Evolutionary conservation across 495 filamentous ascomycete genomes (phyloP).

Genomic region (Cercophora newfieldiana): DNA sequence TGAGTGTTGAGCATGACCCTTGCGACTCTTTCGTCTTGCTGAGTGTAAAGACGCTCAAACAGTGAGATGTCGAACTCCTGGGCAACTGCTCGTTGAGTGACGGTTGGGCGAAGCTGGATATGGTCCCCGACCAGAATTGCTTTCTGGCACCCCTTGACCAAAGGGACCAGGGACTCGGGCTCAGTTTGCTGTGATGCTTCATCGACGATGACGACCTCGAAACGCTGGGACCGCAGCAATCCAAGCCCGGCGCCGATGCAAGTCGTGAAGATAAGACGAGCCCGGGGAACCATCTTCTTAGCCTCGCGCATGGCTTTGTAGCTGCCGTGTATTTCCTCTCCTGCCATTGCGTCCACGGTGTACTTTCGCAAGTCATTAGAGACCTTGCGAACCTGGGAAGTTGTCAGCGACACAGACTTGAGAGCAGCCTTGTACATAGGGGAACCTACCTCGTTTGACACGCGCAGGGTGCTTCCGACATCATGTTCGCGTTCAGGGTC

Average conservation of each 20-base stretch:
- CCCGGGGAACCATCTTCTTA: slow-evolving; percentile 42
- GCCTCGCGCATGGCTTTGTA: slow-evolving; percentile 39
- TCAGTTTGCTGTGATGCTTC: slow-evolving; percentile 57
- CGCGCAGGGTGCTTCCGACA: slow-evolving; percentile 31
- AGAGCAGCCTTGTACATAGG: background rate
- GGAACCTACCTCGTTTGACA: slow-evolving; percentile 36
- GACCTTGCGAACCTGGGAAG: slow-evolving; percentile 36
- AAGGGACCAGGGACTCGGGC: slow-evolving; percentile 47
- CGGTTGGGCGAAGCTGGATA: slow-evolving; percentile 53
- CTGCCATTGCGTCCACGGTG: slow-evolving; percentile 52
- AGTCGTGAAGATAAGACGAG: slow-evolving; percentile 49
- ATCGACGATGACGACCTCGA: slow-evolving; percentile 51
- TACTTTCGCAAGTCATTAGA: slow-evolving; percentile 41
- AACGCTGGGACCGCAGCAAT: slow-evolving; percentile 45
- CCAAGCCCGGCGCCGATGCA: slow-evolving; percentile 52
- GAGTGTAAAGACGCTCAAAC: slow-evolving; percentile 50
- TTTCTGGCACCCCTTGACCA: slow-evolving; percentile 50
- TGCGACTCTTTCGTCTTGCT: slow-evolving; percentile 15
- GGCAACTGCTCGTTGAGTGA: slow-evolving; percentile 38
- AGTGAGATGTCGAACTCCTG: slow-evolving; percentile 50
- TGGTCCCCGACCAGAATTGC: slow-evolving; percentile 55
- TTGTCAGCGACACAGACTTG: background rate
- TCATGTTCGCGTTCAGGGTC: slow-evolving; percentile 2
- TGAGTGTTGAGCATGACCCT: slow-evolving; percentile 54
- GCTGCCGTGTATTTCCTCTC: slow-evolving; percentile 45